A percentile compares a stretch with the other conserved stretches of the same genome.
Evolutionary conservation across 2,329 filamentous ascomycete species (phyloP).

Genomic region (Phaeosphaeriaceae sp.): DNA sequence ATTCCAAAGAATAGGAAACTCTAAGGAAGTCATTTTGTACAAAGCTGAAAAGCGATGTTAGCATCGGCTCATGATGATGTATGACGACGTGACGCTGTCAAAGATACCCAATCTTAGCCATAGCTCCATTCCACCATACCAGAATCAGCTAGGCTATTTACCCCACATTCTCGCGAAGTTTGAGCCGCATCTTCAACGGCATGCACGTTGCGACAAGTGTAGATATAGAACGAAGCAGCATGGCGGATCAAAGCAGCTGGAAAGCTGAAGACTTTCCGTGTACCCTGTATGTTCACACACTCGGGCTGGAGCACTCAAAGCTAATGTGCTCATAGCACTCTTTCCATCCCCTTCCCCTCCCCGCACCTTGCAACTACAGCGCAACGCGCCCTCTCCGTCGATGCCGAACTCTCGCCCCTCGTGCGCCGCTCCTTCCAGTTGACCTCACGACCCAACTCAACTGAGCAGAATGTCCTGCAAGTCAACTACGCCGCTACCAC

Average conservation of each 20-base stretch:
- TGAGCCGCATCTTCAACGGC: slow-evolving; percentile 16
- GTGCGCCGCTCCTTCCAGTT: slow-evolving; percentile 76
- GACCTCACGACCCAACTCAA: slow-evolving; percentile 22
- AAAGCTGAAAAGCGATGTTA: not conserved
- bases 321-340: slow-evolving; percentile 58
- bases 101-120: slow-evolving; percentile 11
- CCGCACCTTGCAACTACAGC: slow-evolving; percentile 79
- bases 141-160: slow-evolving; percentile 9
- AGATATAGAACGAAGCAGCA: slow-evolving; percentile 8
- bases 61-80: slow-evolving; percentile 24
- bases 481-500: slow-evolving; percentile 87
- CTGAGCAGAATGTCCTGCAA: slow-evolving; percentile 62
- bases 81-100: slow-evolving; percentile 35
- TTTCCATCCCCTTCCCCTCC: slow-evolving; percentile 83
- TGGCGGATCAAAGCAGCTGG: slow-evolving; percentile 22
- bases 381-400: slow-evolving; percentile 78
- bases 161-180: slow-evolving; percentile 22
- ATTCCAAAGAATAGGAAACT: not conserved
- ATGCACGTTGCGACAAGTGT: not conserved
- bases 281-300: slow-evolving; percentile 40
- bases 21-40: not conserved
- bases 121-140: slow-evolving; percentile 20
- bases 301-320: not conserved
- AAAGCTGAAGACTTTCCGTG: slow-evolving; percentile 45
- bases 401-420: slow-evolving; percentile 85